Base-by-base conservation (phyloP, 2,329 filamentous ascomycete species). In the Fusarium sp. region DNA sequence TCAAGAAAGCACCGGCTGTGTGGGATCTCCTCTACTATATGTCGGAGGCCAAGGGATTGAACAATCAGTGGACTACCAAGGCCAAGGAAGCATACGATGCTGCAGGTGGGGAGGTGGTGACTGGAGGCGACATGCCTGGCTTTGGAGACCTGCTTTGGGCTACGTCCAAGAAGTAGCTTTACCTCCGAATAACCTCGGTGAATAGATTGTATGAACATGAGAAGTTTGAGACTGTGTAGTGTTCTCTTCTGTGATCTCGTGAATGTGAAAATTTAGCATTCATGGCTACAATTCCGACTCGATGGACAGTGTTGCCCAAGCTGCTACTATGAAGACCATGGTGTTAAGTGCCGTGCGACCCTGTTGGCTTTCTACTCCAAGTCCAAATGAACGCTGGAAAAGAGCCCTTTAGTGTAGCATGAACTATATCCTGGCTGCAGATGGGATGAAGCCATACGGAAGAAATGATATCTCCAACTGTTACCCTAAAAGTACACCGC, bases 171-270 rank as follows among this genome's bases (percentile, higher is more conserved):
- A 47, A 28, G 18, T 28, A 47, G 24, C 7, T 47, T 2, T 8
- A 47, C 8, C 18, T 15, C 28, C 14, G 4, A 3, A 14, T 20
- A 28, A 4, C 3, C n/a, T 6, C 10, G 6, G 17, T 15, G 32
- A 34, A 4, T 34, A 34, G 1, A 34, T 15, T 15, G 7, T 15
- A 0, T 34, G 0, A 34, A 34, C 0, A 15, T 15, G 7, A 34
- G 32, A 34, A 15, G 14, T 15, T 15, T 9, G 32, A 34, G 32
- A 15, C 32, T 34, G 32, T 14, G 15, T 15, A 18, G 1, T 17
- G 15, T 18, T 17, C 0, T 44, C 14, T 34, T 34, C 1, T 9
- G 7, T 0, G 7, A 34, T 15, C 7, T 3, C 32, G 14, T 4
- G 32, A 15, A 15, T 15, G 32, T 9, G 14, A 34, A 0, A 0